Evolutionary conservation across 2,329 filamentous ascomycete species (phyloP).

Genomic region (Fusarium ramigenum): DNA sequence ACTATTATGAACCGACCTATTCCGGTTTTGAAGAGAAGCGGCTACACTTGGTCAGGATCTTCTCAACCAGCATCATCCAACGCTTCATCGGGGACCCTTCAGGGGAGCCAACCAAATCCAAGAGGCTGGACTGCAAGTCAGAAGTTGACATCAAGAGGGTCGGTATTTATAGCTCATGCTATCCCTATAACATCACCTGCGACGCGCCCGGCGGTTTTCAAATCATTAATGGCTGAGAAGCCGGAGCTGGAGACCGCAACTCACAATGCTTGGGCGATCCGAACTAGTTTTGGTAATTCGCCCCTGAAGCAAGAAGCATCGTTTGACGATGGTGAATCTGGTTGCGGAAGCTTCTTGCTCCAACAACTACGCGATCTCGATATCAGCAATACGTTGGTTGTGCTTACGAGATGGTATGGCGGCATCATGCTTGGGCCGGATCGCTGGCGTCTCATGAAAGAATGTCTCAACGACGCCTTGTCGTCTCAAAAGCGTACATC

Average conservation of each 20-base stretch:
- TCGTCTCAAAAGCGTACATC: slow-evolving; percentile 56
- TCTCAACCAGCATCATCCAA: slow-evolving; percentile 28
- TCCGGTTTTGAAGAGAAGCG: slow-evolving; percentile 79
- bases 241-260: slow-evolving; percentile 62
- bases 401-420: slow-evolving; percentile 71
- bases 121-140: slow-evolving; percentile 62
- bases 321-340: slow-evolving; percentile 70
- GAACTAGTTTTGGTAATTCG: slow-evolving; percentile 49
- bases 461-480: slow-evolving; percentile 64
- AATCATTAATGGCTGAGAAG: slow-evolving; percentile 58
- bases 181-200: slow-evolving; percentile 49
- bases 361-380: slow-evolving; percentile 62
- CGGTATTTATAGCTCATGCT: slow-evolving; percentile 67
- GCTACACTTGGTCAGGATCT: slow-evolving; percentile 62
- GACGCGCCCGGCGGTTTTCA: slow-evolving; percentile 56
- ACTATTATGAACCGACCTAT: slow-evolving; percentile 78
- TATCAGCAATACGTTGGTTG: slow-evolving; percentile 62
- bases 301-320: slow-evolving; percentile 59
- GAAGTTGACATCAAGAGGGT: slow-evolving; percentile 61
- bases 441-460: slow-evolving; percentile 70
- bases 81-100: slow-evolving; percentile 25
- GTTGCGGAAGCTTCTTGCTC: slow-evolving; percentile 66
- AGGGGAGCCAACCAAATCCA: slow-evolving; percentile 23
- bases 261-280: slow-evolving; percentile 66
- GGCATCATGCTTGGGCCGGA: slow-evolving; percentile 69